Evolutionary conservation across 176 grass and related monocot genomes (phyloP), one percentile per base, ranked within the genome.

Genomic region (Aechmea fasciata): DNA sequence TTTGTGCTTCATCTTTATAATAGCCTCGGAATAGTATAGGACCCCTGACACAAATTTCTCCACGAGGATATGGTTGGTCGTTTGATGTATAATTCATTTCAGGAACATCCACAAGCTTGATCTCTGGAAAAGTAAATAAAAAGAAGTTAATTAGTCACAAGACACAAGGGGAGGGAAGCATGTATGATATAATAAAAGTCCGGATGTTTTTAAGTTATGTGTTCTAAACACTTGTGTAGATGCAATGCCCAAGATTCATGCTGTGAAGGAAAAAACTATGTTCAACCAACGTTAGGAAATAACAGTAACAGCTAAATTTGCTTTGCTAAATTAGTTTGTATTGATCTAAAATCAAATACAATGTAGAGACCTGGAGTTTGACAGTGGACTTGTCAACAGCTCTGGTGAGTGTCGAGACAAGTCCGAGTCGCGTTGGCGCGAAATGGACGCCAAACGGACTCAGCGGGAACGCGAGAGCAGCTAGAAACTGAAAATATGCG

Each of bases 71-170:
- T 69, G 89, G 93, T 79, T 89, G 65, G 81, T 97, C 93, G 22
- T 97, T 86, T 12, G 88, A 89, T 13, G 86, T 90, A 80, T 97
- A 97, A 83, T 81, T 97, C 93, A 97, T 97, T 82, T 97, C 93
- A 76, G 89, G 89, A 48, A 92, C 93, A 83, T 97, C 86, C 57
- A 79, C 86, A 73, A 97, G 93, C 82, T 97, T 97, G 78, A 97
- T 67, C 86, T 97, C 93, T 97, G 89, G 64, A 78, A 29, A 77
- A 66, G 49, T 48, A 50, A 75, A 74, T 11, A 59, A 7, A 57
- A 62, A 5, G 5, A 41, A 7, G 33, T 41, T 41, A 41, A 41
- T 41, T 41, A 41, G 33, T 41, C 33, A 41, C 33, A 78, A 61
- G 4, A 75, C 18, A 65, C 7, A 48, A 49, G 33, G 23, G 23